A percentile compares a stretch with the other conserved stretches of the same genome.
Evolutionary conservation across 192 early-diverging fungal species (phyloP).

Genomic region (Entomortierella lignicola): DNA sequence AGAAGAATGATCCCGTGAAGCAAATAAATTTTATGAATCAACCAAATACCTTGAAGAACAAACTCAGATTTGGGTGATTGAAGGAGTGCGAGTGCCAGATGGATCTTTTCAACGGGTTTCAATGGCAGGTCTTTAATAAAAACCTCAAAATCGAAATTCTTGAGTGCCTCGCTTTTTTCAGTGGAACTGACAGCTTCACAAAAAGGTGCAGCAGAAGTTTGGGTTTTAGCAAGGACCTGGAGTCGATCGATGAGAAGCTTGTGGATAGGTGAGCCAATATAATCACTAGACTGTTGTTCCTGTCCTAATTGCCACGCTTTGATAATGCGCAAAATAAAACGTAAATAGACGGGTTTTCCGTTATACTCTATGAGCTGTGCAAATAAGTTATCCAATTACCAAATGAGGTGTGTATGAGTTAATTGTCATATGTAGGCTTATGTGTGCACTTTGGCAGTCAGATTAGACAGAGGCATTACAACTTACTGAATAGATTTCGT

Average conservation of each 20-base stretch:
- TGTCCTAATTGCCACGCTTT: constrained; percentile 53
- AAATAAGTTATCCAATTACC: background rate
- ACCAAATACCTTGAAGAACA: constrained; percentile 48
- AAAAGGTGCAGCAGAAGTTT: constrained; percentile 45
- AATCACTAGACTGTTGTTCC: constrained; percentile 20
- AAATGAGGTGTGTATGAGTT: background rate
- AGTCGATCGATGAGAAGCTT: constrained; percentile 56
- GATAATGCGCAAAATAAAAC: constrained; percentile 59
- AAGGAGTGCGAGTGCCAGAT: constrained; percentile 52
- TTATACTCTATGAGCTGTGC: constrained; percentile 61
- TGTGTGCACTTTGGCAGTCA: background rate
- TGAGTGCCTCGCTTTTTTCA: constrained; percentile 57
- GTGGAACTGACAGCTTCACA: constrained; percentile 60
- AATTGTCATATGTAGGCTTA: background rate
- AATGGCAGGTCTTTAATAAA: constrained; percentile 52
- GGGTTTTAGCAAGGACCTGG: constrained; percentile 49
- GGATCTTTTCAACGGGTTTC: constrained; percentile 52
- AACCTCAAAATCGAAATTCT: constrained; percentile 55
- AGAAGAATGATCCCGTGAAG: too few relatives aligned
- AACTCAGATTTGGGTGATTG: constrained; percentile 56
- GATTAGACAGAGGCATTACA: background rate
- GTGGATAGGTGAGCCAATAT: constrained; percentile 50
- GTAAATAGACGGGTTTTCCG: constrained; percentile 62
- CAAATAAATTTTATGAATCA: too few relatives aligned
- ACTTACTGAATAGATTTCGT: constrained; percentile 65